Percentiles rank a stretch among this genome's conserved stretches.
Conservation (phyloP, 2,329 filamentous ascomycete species). For the Colletotrichum zoysiae region DNA sequence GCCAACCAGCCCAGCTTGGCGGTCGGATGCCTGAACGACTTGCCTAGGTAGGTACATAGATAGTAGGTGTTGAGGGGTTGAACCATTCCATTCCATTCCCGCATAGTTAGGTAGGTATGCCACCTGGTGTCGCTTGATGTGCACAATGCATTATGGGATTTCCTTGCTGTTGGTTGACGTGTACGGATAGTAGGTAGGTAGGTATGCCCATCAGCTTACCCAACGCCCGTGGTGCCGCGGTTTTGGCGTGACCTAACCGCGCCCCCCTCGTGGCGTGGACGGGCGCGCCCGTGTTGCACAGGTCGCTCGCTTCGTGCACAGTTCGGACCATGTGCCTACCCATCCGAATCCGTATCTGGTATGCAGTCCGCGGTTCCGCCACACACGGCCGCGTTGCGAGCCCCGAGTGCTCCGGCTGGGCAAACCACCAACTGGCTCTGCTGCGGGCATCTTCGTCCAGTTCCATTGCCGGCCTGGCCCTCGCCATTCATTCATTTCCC, state of each 20-base stretch:
- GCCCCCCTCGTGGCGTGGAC: slow-evolving; percentile 1
- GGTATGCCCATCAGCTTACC: slow-evolving; percentile 15
- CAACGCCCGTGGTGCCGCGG: slow-evolving; percentile 15
- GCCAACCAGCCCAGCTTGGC: slow-evolving; percentile 2
- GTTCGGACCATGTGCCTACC: slow-evolving; percentile 11
- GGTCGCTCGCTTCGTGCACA: slow-evolving; percentile 13
- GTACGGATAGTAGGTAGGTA: not conserved
- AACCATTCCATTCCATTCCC: not conserved
- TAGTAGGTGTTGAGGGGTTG: not conserved
- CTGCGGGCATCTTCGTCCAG: not conserved
- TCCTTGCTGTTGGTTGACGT: not conserved
- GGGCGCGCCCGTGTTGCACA: slow-evolving; percentile 20
- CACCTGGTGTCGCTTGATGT: not conserved
- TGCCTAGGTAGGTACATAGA: too few relatives aligned
- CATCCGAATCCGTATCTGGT: slow-evolving; percentile 11
- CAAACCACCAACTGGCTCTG: slow-evolving; percentile 9
- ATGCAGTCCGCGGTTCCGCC: not conserved
- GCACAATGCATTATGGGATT: slow-evolving; percentile 13
- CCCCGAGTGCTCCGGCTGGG: slow-evolving; percentile 36
- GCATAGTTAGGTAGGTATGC: not conserved
- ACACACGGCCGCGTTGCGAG: slow-evolving; percentile 17
- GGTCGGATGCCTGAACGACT: slow-evolving; percentile 16
- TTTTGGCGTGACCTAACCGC: slow-evolving; percentile 14
- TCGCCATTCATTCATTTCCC: slow-evolving; percentile 20
- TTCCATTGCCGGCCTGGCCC: slow-evolving; percentile 19